Base-by-base conservation (phyloP, 1,284 basidiomycete genomes). In the Puccinia coronata region DNA sequence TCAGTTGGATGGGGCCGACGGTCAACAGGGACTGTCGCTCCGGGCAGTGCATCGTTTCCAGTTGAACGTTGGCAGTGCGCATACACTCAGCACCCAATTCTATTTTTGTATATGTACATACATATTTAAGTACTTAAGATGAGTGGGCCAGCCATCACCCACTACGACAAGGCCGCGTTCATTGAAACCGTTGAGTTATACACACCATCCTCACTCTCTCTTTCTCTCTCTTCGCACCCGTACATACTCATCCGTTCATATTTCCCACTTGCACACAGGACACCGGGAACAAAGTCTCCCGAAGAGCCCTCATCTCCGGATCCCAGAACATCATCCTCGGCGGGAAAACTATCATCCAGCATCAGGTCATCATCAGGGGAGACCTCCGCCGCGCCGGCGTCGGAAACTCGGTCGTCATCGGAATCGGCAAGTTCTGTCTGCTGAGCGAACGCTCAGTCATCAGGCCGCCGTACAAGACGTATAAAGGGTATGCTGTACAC, bases 241-340 rank as follows among this genome's bases (percentile, higher is more conserved):
- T 55, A 2, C 5, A 73, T n/a, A 49, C n/a, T 70, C 6, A 49
- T 14, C 25, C 43, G 23, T 8, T 49, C 41, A 25, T 39, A 28
- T n/a, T n/a, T n/a, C n/a, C n/a, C n/a, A n/a, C n/a, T n/a, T n/a
- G n/a, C n/a, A n/a, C n/a, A 63, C 83, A 84, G n/a, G 91, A 93
- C 84, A 93, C 92, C 82, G 92, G 92, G 76, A 94, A 96, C 88
- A 96, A 96, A 87, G 95, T 98, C 73, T 97, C 95, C 49, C 91
- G 95, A 69, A 91, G 93, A 83, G 94, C 95, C 12, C 92, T 91
- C n/a, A 98, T 99, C 84, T 90, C 92, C 61, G 97, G 97, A 12
- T 94, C 95, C 9, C 92, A 95, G 85, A 98, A 98, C 86, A 99
- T 99, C 85, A 94, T 98, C 82, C 91, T 99, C 2, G 95, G 94